Evolutionary conservation across 257 asterid genomes (phyloP).

Genomic region (Ilex aquifolium): DNA sequence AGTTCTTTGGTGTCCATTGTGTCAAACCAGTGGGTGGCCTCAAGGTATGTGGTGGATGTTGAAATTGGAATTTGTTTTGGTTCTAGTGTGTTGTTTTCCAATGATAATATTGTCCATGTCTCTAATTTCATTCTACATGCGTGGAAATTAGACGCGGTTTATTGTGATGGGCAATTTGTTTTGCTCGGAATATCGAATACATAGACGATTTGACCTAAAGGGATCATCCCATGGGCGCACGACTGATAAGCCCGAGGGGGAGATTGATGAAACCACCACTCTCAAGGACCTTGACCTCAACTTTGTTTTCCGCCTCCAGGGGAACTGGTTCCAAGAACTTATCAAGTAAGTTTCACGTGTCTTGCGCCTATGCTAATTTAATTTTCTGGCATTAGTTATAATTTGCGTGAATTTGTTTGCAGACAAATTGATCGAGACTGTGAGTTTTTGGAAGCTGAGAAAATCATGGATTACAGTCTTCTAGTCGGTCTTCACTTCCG

Average conservation of each 20-base stretch:
- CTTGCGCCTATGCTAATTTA: background rate
- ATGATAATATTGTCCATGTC: background rate
- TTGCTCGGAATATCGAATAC: conserved; percentile 76
- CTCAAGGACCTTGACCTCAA: conserved; percentile 80
- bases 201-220: conserved; percentile 71
- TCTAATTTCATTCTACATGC: background rate
- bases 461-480: conserved; percentile 88
- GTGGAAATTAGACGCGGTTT: conserved; percentile 32
- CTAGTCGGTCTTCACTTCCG: conserved; percentile 80
- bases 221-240: conserved; percentile 85
- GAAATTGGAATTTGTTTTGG: background rate
- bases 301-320: conserved; percentile 51
- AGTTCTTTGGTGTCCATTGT: conserved; percentile 25
- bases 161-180: conserved; percentile 80
- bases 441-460: conserved; percentile 75
- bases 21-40: conserved; percentile 25
- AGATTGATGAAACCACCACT: conserved; percentile 78
- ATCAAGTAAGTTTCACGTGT: conserved; percentile 42
- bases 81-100: background rate
- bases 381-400: background rate
- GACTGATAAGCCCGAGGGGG: conserved; percentile 54
- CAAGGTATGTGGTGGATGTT: conserved; percentile 14
- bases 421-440: conserved; percentile 77
- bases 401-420: conserved; percentile 14
- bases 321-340: conserved; percentile 62